A percentile compares a stretch with the other conserved stretches of the same genome.
Evolutionary conservation across 305 asterid genomes (phyloP).

Genomic region (Fraxinus paxiana): DNA sequence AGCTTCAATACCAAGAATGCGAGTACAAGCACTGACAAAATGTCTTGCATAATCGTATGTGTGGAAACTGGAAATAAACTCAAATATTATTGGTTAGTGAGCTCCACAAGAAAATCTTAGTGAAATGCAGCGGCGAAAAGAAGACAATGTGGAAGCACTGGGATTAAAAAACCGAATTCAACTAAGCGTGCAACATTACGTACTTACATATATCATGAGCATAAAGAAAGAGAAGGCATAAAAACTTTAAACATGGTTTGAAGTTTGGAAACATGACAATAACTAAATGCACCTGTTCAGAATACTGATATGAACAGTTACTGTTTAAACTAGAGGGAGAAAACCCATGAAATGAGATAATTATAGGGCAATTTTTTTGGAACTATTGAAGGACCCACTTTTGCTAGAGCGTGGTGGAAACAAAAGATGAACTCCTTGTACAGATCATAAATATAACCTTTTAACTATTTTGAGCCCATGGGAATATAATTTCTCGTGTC

Average conservation of each 20-base stretch:
- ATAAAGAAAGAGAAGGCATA: not conserved
- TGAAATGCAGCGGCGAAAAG: not conserved
- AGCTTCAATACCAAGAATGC: conserved; percentile 93
- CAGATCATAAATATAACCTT: not conserved
- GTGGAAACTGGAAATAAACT: conserved; percentile 63
- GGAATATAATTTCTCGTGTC: not conserved
- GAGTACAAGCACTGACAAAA: conserved; percentile 92
- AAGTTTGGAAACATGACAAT: not conserved
- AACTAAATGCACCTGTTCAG: conserved; percentile 1
- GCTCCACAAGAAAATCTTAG: conserved; percentile 14
- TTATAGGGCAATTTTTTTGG: not conserved
- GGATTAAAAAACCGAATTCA: not conserved
- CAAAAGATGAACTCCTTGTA: not conserved
- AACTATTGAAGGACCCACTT: not conserved
- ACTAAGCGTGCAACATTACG: not conserved
- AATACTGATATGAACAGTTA: not conserved
- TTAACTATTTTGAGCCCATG: not conserved
- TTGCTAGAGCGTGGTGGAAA: not conserved
- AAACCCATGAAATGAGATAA: conserved; percentile 2
- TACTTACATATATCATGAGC: not conserved
- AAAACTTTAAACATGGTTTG: not conserved
- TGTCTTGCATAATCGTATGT: conserved; percentile 94
- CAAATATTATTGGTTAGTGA: conserved; percentile 26
- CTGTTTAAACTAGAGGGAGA: conserved; percentile 4
- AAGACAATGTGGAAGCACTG: not conserved